Evolutionary conservation across 106 monocot genomes (phyloP).

Genomic region (Dioscorea dumetorum): DNA sequence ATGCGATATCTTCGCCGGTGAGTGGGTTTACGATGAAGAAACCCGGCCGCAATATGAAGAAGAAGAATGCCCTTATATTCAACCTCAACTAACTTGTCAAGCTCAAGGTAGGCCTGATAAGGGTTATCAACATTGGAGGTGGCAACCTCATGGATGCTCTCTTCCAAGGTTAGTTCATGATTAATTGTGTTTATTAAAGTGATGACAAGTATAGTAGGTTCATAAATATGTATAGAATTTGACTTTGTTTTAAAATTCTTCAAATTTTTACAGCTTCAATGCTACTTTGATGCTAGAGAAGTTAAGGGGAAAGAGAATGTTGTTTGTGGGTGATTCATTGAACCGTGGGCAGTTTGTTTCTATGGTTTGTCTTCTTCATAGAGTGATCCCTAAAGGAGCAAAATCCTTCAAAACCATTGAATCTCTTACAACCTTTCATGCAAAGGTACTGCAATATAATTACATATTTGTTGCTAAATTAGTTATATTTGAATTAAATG

Average conservation of each 20-base stretch:
- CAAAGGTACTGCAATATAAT: conserved; percentile 28
- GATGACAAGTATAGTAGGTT: not conserved
- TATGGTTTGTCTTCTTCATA: conserved; percentile 73
- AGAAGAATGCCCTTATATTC: conserved; percentile 61
- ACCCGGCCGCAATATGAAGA: conserved; percentile 61
- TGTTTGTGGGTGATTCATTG: conserved; percentile 89
- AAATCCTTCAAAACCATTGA: conserved; percentile 44
- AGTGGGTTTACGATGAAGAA: conserved; percentile 66
- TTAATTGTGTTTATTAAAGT: not conserved
- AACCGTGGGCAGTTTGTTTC: conserved; percentile 83
- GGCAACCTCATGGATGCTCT: conserved; percentile 73
- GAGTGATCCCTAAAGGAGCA: conserved; percentile 39
- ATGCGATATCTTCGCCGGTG: conserved; percentile 64
- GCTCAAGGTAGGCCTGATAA: conserved; percentile 71
- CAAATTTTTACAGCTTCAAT: conserved; percentile 56
- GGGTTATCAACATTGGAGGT: conserved; percentile 70
- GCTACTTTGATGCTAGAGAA: conserved; percentile 75
- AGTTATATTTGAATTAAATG: no score
- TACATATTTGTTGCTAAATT: no score
- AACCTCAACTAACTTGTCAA: conserved; percentile 84
- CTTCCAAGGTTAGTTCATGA: conserved; percentile 51
- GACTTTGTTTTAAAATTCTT: no score
- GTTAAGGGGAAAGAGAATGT: conserved; percentile 80
- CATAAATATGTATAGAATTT: no score
- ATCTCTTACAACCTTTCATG: conserved; percentile 48